Evolutionary conservation across 768 basidiomycete genomes (phyloP).

Genomic region (Pulveroboletus sp.): DNA sequence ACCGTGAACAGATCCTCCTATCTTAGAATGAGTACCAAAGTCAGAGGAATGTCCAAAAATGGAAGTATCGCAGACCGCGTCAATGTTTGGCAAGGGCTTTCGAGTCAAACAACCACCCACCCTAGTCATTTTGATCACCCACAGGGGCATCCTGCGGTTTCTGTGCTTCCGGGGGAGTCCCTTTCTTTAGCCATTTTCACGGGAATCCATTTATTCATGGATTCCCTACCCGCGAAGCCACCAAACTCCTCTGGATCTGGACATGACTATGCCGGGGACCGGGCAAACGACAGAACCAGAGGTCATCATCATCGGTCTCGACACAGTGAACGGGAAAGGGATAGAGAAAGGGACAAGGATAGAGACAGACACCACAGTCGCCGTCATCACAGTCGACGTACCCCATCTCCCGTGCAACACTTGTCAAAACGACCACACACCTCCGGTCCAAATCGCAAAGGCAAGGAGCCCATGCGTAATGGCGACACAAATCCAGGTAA

Average conservation of each 20-base stretch:
- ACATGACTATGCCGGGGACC: slow-evolving; percentile 16
- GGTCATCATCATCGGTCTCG: slow-evolving; percentile 3
- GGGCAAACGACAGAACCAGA: slow-evolving; percentile 3
- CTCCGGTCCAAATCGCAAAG: slow-evolving; percentile 12
- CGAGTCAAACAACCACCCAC: slow-evolving; percentile 24
- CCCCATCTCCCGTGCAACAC: slow-evolving; percentile 12
- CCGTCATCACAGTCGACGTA: slow-evolving; percentile 6
- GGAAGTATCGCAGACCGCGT: background rate
- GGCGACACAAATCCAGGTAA: background rate
- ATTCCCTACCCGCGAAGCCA: slow-evolving; percentile 18
- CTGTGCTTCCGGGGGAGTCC: background rate
- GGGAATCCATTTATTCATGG: slow-evolving; percentile 6
- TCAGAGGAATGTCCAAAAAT: background rate
- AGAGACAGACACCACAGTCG: background rate
- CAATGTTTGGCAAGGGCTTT: slow-evolving; percentile 22
- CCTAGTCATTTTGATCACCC: background rate
- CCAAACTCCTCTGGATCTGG: slow-evolving; percentile 8
- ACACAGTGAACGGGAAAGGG: slow-evolving; percentile 5
- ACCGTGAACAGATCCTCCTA: too few relatives aligned
- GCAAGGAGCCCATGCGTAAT: slow-evolving; percentile 10
- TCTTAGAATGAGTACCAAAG: too few relatives aligned
- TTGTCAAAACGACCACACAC: slow-evolving; percentile 18
- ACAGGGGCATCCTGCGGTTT: too few relatives aligned
- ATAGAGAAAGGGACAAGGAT: slow-evolving; percentile 1
- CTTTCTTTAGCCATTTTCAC: background rate